phyloP scores from a whole-genome alignment of 257 asterid genomes.

The Plectranthus barbatus region DNA sequence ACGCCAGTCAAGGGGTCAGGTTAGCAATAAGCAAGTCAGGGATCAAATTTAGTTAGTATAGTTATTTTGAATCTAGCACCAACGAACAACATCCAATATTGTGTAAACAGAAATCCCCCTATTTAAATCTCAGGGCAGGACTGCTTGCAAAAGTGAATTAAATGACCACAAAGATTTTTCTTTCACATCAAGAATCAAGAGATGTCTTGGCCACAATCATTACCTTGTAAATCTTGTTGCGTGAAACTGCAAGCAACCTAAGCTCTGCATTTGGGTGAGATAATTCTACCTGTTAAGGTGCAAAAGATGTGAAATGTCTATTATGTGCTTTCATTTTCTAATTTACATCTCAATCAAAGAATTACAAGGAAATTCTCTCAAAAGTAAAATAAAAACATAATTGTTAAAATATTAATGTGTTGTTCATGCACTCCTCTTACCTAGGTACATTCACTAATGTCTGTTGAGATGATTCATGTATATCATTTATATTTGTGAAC shows the following conservation, averaged over 20 bases:
- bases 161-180: background rate
- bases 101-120: background rate
- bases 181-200: conserved; percentile 2
- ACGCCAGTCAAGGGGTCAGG: background rate
- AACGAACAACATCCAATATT: background rate
- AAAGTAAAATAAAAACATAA: background rate
- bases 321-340: conserved; percentile 4
- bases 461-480: no score
- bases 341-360: background rate
- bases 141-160: background rate
- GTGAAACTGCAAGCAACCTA: conserved; percentile 58
- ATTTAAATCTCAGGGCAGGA: background rate
- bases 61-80: background rate
- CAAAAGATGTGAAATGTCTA: conserved; percentile 13
- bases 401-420: no score
- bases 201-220: conserved; percentile 1
- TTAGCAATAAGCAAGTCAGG: no score
- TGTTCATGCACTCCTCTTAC: no score
- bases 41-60: background rate
- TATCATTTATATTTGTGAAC: no score
- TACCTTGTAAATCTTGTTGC: conserved; percentile 67
- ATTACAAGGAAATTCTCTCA: background rate
- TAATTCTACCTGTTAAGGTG: conserved; percentile 40
- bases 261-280: conserved; percentile 65
- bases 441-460: no score